A percentile compares a stretch with the other conserved stretches of the same genome.
Conservation (phyloP, 108 stramenopile species). For the Discostella pseudostelligera region DNA sequence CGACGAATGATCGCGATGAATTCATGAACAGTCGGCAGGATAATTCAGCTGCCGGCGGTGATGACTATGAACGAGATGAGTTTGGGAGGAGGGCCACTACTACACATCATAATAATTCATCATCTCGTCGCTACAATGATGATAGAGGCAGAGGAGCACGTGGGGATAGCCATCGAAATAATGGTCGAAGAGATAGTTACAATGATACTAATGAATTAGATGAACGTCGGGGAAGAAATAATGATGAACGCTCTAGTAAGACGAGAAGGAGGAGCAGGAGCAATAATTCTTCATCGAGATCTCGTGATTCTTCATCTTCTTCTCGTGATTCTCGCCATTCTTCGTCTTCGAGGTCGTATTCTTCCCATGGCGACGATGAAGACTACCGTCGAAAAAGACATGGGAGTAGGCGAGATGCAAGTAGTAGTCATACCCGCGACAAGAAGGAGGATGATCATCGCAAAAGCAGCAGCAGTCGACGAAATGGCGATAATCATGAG, state of each 20-base stretch:
- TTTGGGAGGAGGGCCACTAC: constrained; percentile 25
- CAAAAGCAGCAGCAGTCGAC: constrained; percentile 9
- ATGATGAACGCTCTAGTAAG: too few species aligned
- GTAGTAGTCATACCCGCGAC: constrained; percentile 8
- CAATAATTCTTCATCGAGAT: too few species aligned
- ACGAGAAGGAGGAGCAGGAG: too few species aligned
- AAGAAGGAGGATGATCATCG: constrained; percentile 4
- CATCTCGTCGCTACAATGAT: constrained; percentile 6
- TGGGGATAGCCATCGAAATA: not conserved
- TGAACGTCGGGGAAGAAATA: too few species aligned
- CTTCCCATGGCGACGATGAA: constrained; percentile 35
- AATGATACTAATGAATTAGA: not conserved
- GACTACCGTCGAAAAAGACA: constrained; percentile 42
- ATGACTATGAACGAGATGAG: constrained; percentile 26
- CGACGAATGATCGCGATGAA: constrained; percentile 3
- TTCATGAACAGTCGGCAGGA: not conserved
- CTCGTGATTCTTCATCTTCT: too few species aligned
- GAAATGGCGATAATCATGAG: not conserved
- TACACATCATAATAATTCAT: not conserved
- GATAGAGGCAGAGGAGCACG: not conserved
- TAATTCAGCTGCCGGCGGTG: not conserved
- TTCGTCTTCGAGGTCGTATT: not conserved
- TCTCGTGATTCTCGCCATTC: too few species aligned
- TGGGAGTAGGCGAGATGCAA: constrained; percentile 4
- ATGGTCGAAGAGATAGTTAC: constrained; percentile 7